These are phyloP conservation scores for Rhipidocladum racemiflorum DNA, from an alignment of 176 grass and related monocot genomes.

Conservation along the genomic window DNA sequence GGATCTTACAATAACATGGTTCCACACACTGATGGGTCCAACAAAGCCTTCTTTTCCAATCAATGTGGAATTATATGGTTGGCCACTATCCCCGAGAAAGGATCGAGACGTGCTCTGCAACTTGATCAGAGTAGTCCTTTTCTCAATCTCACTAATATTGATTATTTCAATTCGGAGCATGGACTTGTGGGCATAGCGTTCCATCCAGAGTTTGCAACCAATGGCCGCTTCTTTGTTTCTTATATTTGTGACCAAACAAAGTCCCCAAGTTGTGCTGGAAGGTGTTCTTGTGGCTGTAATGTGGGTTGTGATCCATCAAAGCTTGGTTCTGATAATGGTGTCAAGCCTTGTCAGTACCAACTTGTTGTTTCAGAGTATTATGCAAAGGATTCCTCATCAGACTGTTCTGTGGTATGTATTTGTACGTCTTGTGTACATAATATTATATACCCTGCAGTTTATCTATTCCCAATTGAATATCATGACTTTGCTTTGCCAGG, in stretches of 20 bases:
- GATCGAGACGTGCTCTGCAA: conserved; percentile 7
- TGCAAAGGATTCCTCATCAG: too few relatives aligned
- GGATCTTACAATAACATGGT: not conserved
- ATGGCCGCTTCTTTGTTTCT: conserved; percentile 32
- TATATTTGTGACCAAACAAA: conserved; percentile 9
- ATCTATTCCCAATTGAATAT: too few relatives aligned
- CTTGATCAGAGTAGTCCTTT: conserved; percentile 1
- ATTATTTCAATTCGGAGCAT: conserved; percentile 14
- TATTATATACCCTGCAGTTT: too few relatives aligned
- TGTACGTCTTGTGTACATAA: too few relatives aligned
- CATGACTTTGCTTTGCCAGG: too few relatives aligned
- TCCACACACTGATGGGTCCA: conserved; percentile 27
- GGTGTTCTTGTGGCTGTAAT: too few relatives aligned
- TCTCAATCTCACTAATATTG: conserved; percentile 23
- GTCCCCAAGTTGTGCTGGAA: too few relatives aligned
- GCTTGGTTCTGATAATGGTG: too few relatives aligned
- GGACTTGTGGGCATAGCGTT: conserved; percentile 12
- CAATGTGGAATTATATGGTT: conserved; percentile 29
- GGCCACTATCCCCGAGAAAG: not conserved
- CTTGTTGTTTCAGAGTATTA: too few relatives aligned
- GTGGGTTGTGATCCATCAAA: too few relatives aligned
- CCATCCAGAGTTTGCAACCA: conserved; percentile 29
- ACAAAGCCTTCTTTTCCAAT: conserved; percentile 6
- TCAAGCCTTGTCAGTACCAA: too few relatives aligned
- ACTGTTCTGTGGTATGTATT: too few relatives aligned